A percentile compares a stretch with the other conserved stretches of the same genome.
These are phyloP conservation scores for Magnaporthiopsis poae DNA, from an alignment of 2,329 filamentous ascomycete genomes.

Conservation along the genomic window DNA sequence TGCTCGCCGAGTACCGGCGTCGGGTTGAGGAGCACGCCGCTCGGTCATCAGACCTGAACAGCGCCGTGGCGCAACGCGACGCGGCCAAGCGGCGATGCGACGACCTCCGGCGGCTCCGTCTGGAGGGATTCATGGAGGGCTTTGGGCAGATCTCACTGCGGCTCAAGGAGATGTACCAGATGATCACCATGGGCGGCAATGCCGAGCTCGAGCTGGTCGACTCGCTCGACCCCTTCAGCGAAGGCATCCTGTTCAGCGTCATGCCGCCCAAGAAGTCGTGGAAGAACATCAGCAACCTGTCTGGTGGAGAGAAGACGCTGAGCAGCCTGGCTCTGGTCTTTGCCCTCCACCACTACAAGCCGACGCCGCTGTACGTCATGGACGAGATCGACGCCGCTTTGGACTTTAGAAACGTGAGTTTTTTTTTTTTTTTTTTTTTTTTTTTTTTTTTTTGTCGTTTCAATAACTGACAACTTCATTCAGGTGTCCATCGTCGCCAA, in stretches of 20 bases:
- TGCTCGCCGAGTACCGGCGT: conserved; percentile 38
- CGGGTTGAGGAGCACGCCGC: conserved; percentile 30
- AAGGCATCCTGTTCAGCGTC: conserved; percentile 92
- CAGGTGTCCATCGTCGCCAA: conserved; percentile 94
- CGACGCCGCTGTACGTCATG: conserved; percentile 97
- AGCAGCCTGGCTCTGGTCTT: conserved; percentile 93
- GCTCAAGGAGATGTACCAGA: conserved; percentile 99
- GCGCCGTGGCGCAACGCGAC: conserved; percentile 69
- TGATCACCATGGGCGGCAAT: conserved; percentile 99
- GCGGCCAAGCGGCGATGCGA: conserved; percentile 84
- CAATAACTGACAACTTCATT: not conserved
- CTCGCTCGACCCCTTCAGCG: conserved; percentile 88
- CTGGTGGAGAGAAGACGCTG: conserved; percentile 93
- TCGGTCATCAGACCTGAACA: conserved; percentile 66
- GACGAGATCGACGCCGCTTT: conserved; percentile 97
- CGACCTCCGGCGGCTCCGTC: conserved; percentile 75
- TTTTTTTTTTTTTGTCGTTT: conserved; percentile 10
- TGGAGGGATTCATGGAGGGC: conserved; percentile 97
- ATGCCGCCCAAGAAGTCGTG: conserved; percentile 99
- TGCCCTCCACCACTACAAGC: conserved; percentile 94
- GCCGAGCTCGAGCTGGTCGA: conserved; percentile 95
- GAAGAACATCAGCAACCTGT: conserved; percentile 97
- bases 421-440: conserved; percentile 2
- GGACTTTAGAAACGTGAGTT: conserved; percentile 91
- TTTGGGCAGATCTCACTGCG: conserved; percentile 89